A percentile compares a stretch with the other conserved stretches of the same genome.
These are phyloP conservation scores for Podospora conica DNA, from an alignment of 495 filamentous ascomycete genomes.

Conservation along the genomic window DNA sequence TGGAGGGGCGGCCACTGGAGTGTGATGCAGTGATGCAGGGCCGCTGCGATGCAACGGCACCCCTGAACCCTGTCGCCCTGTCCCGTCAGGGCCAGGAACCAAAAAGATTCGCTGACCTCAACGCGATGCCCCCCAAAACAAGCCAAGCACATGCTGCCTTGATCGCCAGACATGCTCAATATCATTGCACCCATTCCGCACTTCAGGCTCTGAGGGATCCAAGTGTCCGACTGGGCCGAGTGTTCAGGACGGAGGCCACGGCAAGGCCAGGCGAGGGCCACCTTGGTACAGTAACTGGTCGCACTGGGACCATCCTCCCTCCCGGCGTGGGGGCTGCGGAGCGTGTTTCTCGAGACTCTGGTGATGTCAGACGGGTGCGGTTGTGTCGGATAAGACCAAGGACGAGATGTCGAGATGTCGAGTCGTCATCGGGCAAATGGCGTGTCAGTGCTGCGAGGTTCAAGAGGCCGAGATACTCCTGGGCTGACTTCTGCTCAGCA, in stretches of 20 bases:
- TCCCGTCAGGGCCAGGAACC: constrained; percentile 15
- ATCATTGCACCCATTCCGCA: constrained; percentile 1
- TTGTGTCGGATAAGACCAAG: not conserved
- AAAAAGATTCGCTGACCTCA: not conserved
- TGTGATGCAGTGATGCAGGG: not conserved
- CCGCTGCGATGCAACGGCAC: constrained; percentile 1
- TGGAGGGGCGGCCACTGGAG: not conserved
- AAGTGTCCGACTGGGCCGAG: not conserved
- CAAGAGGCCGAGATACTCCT: not conserved
- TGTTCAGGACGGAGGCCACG: not conserved
- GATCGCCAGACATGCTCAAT: not conserved
- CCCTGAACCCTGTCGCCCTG: constrained; percentile 19
- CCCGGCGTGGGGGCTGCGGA: not conserved
- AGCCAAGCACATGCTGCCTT: constrained; percentile 2
- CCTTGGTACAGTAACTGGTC: no score
- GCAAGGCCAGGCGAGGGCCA: not conserved
- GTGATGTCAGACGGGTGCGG: not conserved
- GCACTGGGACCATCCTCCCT: not conserved
- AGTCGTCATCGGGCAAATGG: not conserved
- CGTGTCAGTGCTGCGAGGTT: not conserved
- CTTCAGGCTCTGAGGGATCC: not conserved
- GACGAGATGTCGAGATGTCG: not conserved
- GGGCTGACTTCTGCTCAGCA: not conserved
- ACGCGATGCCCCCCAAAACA: not conserved
- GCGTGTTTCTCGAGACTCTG: no score